phyloP scores from a whole-genome alignment of 1,284 basidiomycete genomes.

The Trichosporon sp. region DNA sequence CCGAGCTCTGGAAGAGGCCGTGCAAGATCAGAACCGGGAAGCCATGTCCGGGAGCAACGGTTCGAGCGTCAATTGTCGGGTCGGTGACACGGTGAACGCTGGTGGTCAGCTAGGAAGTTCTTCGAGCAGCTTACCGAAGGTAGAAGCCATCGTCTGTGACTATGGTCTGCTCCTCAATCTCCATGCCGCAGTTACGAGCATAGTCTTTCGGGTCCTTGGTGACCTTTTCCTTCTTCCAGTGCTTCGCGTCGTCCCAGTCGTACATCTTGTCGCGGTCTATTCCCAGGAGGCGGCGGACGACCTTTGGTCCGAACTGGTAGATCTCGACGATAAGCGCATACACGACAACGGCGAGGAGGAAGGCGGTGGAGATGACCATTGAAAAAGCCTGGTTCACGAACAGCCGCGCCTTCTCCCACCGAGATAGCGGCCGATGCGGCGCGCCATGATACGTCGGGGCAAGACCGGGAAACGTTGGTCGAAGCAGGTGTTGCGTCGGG shows the following conservation, averaged over 20 bases:
- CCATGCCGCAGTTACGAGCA: slow-evolving; percentile 54
- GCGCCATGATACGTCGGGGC: slow-evolving; percentile 42
- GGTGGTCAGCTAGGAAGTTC: slow-evolving; percentile 6
- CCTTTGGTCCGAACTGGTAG: slow-evolving; percentile 29
- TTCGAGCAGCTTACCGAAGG: slow-evolving; percentile 47
- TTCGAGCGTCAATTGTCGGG: slow-evolving; percentile 41
- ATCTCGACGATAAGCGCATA: slow-evolving; percentile 47
- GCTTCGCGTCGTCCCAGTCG: slow-evolving; percentile 54
- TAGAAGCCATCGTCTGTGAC: slow-evolving; percentile 59
- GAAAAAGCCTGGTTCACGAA: slow-evolving; percentile 51
- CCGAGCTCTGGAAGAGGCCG: slow-evolving; percentile 60
- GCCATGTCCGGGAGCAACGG: slow-evolving; percentile 48
- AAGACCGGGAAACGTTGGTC: slow-evolving; percentile 48
- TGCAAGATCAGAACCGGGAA: slow-evolving; percentile 60
- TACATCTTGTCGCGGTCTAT: slow-evolving; percentile 21
- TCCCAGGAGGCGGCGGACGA: background rate
- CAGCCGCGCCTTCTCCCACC: slow-evolving; percentile 41
- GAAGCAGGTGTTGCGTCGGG: slow-evolving; percentile 44
- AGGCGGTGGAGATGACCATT: slow-evolving; percentile 52
- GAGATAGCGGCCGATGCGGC: slow-evolving; percentile 32
- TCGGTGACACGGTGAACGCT: slow-evolving; percentile 56
- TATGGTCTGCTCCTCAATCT: slow-evolving; percentile 56
- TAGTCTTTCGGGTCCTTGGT: slow-evolving; percentile 57
- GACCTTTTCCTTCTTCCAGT: slow-evolving; percentile 53
- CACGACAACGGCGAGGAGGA: slow-evolving; percentile 49